Conservation (phyloP, 1,284 basidiomycete genomes). For the Farysia itapuensis region DNA sequence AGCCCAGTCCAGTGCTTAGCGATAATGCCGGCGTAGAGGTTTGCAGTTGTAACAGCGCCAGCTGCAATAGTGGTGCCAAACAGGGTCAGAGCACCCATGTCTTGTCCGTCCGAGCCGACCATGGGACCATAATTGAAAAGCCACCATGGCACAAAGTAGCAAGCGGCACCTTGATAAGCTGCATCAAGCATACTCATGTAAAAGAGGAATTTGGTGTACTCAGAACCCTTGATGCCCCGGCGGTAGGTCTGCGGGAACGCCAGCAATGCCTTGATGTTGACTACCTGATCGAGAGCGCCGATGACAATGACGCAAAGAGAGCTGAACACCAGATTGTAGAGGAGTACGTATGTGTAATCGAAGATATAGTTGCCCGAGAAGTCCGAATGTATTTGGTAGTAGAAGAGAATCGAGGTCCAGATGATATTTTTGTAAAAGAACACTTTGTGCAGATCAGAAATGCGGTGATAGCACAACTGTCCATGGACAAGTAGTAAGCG, state of each 20-base stretch:
- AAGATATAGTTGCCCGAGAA: conserved; percentile 95
- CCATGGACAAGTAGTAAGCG: conserved; percentile 91
- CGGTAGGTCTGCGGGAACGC: conserved; percentile 92
- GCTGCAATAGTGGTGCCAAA: conserved; percentile 91
- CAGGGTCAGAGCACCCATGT: conserved; percentile 69
- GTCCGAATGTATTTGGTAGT: conserved; percentile 85
- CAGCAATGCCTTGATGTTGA: conserved; percentile 83
- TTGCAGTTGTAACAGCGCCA: conserved; percentile 82
- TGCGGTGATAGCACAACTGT: conserved; percentile 90
- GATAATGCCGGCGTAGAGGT: conserved; percentile 61
- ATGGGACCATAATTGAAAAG: conserved; percentile 68
- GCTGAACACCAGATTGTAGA: conserved; percentile 88
- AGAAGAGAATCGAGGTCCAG: conserved; percentile 82
- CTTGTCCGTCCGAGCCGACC: conserved; percentile 30
- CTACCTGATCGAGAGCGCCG: conserved; percentile 95
- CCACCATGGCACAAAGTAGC: conserved; percentile 86
- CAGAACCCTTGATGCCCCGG: conserved; percentile 85
- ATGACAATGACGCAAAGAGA: conserved; percentile 87
- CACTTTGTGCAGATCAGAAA: conserved; percentile 70
- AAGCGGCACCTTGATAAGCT: conserved; percentile 83
- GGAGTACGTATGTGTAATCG: conserved; percentile 70
- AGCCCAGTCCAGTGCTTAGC: conserved; percentile 43
- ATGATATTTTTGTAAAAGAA: conserved; percentile 84
- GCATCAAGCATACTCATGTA: conserved; percentile 95
- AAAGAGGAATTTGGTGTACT: conserved; percentile 88